Evolutionary conservation across 2,329 filamentous ascomycete species (phyloP).

Genomic region (Aspergillus bombycis): DNA sequence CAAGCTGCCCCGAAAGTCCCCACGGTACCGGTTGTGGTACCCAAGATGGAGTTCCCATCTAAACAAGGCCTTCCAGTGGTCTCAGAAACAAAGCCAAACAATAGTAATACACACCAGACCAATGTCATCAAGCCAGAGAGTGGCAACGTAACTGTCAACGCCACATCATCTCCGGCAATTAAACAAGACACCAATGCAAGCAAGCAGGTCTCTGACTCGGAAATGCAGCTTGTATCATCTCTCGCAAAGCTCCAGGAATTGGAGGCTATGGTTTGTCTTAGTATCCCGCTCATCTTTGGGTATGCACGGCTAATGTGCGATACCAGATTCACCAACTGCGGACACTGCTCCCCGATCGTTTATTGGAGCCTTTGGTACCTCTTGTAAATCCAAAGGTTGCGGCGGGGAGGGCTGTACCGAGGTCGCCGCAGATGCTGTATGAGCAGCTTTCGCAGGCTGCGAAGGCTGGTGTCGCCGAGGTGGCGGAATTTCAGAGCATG

Average conservation of each 20-base stretch:
- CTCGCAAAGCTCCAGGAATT: constrained; percentile 45
- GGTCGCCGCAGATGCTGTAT: constrained; percentile 40
- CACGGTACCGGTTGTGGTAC: constrained; percentile 19
- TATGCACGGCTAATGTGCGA: constrained; percentile 12
- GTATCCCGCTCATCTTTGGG: neutral
- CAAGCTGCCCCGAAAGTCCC: constrained; percentile 8
- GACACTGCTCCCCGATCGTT: constrained; percentile 43
- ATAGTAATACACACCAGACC: neutral
- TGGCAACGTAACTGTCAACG: constrained; percentile 4
- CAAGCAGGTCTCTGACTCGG: constrained; percentile 33
- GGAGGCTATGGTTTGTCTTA: constrained; percentile 32
- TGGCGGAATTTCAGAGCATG: constrained; percentile 42
- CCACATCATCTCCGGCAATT: neutral
- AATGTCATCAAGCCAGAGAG: neutral
- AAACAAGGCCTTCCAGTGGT: constrained; percentile 2
- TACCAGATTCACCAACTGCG: constrained; percentile 47
- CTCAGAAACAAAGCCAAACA: neutral
- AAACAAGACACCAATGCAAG: constrained; percentile 1
- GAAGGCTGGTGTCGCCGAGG: constrained; percentile 38
- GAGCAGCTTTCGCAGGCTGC: constrained; percentile 40
- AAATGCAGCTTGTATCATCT: constrained; percentile 44
- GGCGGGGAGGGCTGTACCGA: constrained; percentile 25
- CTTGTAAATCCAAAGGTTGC: constrained; percentile 37
- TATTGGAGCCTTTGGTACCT: constrained; percentile 45
- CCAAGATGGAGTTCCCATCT: constrained; percentile 20